phyloP scores from a whole-genome alignment of 768 basidiomycete species.

The Boletus vermiculosoides region DNA sequence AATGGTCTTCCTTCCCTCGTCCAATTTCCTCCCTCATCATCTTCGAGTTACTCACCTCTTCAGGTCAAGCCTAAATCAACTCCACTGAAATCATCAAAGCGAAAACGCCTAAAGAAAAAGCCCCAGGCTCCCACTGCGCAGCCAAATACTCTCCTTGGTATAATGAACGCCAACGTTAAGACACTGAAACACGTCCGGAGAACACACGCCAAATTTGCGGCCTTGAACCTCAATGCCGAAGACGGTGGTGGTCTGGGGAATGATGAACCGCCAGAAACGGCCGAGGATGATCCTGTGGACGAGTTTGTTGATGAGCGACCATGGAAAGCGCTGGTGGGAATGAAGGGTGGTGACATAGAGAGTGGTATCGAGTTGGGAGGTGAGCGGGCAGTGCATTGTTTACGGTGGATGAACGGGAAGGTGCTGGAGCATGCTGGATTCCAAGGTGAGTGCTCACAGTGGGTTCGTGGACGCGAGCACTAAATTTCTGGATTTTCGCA shows the following conservation, averaged over 20 bases:
- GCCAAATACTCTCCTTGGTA: conserved; percentile 52
- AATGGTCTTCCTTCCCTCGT: conserved; percentile 63
- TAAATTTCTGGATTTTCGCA: conserved; percentile 6
- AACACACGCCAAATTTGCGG: conserved; percentile 69
- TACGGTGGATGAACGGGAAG: conserved; percentile 71
- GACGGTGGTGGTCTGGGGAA: conserved; percentile 34
- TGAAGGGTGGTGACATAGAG: conserved; percentile 11
- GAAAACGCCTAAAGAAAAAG: conserved; percentile 27
- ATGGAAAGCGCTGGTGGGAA: conserved; percentile 43
- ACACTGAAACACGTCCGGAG: conserved; percentile 71
- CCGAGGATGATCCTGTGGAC: conserved; percentile 28
- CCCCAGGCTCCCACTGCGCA: conserved; percentile 16
- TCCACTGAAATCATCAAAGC: conserved; percentile 13
- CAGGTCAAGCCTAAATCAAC: conserved; percentile 15
- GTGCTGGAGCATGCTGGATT: conserved; percentile 89
- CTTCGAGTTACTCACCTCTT: conserved; percentile 1
- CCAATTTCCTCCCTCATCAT: conserved; percentile 26
- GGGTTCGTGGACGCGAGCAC: background rate
- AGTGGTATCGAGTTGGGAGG: conserved; percentile 55
- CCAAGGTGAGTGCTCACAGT: conserved; percentile 59
- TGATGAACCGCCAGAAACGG: conserved; percentile 36
- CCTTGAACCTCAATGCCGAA: conserved; percentile 42
- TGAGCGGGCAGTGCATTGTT: conserved; percentile 58
- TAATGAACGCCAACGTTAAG: conserved; percentile 77
- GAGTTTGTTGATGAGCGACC: conserved; percentile 56